Percentiles rank a stretch among this genome's conserved stretches.
Conservation (phyloP, 208 protist species). For the Strigomonas galati region DNA sequence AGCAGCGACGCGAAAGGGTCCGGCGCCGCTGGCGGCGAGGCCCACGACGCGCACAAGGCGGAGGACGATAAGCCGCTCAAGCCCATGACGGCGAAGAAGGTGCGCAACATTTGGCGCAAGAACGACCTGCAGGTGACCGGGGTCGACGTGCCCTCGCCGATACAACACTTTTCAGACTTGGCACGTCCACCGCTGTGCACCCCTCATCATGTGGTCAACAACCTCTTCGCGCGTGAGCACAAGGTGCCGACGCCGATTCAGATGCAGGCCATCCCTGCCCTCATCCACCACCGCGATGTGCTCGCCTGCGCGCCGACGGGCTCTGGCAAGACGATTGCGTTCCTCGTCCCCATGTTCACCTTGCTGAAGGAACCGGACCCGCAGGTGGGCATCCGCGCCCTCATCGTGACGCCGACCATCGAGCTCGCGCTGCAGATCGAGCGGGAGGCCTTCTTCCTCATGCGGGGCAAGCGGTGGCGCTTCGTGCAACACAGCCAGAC, state of each 20-base stretch:
- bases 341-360: conserved; percentile 92
- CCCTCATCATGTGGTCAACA: conserved; percentile 72
- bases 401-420: conserved; percentile 95
- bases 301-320: conserved; percentile 88
- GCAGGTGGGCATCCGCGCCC: conserved; percentile 79
- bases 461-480: conserved; percentile 82
- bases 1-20: neutral
- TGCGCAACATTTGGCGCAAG: conserved; percentile 79
- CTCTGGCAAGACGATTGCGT: conserved; percentile 96
- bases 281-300: conserved; percentile 89
- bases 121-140: conserved; percentile 75
- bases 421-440: conserved; percentile 97
- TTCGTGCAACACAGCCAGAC: conserved; percentile 88
- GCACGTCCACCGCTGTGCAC: conserved; percentile 75
- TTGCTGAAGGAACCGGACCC: conserved; percentile 74
- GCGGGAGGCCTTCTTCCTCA: conserved; percentile 86
- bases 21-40: neutral
- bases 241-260: conserved; percentile 95
- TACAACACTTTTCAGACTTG: conserved; percentile 83
- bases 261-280: conserved; percentile 94
- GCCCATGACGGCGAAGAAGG: conserved; percentile 72
- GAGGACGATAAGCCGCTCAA: conserved; percentile 47
- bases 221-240: conserved; percentile 83
- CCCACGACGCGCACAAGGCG: neutral
- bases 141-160: conserved; percentile 71